A percentile compares a stretch with the other conserved stretches of the same genome.
Conservation (phyloP, 73 alveolate genomes). For the Breviolum minutum region DNA sequence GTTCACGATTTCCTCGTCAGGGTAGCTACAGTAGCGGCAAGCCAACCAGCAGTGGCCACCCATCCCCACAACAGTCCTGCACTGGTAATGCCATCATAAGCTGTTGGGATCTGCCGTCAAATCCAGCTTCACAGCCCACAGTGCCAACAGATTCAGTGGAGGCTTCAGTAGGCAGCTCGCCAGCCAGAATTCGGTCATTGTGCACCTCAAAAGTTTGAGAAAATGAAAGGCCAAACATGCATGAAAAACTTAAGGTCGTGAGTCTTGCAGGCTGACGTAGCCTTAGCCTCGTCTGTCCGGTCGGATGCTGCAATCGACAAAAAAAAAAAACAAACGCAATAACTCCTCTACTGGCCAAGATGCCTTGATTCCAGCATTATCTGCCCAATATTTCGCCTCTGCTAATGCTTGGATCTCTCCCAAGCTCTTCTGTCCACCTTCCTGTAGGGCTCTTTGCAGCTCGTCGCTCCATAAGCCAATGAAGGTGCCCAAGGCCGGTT, state of each 20-base stretch:
- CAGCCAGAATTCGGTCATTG: slow-evolving; percentile 81
- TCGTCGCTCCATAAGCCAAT: slow-evolving; percentile 87
- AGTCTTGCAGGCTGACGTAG: too few relatives aligned
- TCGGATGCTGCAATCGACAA: too few relatives aligned
- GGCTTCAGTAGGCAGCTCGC: slow-evolving; percentile 19
- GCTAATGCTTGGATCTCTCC: slow-evolving; percentile 54
- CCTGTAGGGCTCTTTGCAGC: slow-evolving; percentile 19
- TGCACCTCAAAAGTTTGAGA: not conserved
- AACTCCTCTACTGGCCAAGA: not conserved
- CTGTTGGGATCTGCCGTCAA: slow-evolving; percentile 52
- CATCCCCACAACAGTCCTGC: not conserved
- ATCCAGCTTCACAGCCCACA: slow-evolving; percentile 68
- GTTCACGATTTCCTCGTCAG: not conserved
- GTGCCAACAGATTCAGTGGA: slow-evolving; percentile 38
- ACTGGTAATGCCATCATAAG: slow-evolving; percentile 56
- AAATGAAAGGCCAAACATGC: not conserved
- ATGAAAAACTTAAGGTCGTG: too few relatives aligned
- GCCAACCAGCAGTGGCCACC: not conserved
- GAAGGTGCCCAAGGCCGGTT: slow-evolving; percentile 93
- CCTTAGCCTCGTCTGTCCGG: too few relatives aligned
- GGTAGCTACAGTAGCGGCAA: not conserved
- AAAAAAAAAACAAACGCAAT: too few relatives aligned
- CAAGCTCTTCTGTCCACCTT: slow-evolving; percentile 47
- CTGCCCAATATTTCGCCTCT: slow-evolving; percentile 80
- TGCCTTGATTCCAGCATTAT: slow-evolving; percentile 46